Conservation (phyloP, 2,329 filamentous ascomycete genomes). For the Chrysoporthe deuterocubensis region DNA sequence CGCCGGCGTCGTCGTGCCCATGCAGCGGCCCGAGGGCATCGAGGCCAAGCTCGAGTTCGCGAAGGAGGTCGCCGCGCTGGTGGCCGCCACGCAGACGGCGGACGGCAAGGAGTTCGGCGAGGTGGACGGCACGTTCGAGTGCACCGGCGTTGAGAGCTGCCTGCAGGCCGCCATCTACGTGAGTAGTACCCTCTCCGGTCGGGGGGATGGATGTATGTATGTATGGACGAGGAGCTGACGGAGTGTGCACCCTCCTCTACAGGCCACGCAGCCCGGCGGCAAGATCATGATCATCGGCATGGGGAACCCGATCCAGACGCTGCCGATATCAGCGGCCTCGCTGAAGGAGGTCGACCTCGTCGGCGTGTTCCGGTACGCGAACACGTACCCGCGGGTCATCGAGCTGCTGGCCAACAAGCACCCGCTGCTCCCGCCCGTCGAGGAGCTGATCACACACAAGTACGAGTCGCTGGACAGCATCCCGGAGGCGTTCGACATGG, state of each 20-base stretch:
- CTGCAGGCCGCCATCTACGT: slow-evolving; percentile 76
- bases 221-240: background rate
- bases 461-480: slow-evolving; percentile 67
- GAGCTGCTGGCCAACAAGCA: slow-evolving; percentile 53
- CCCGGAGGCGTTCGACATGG: slow-evolving; percentile 73
- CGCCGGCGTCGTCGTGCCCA: slow-evolving; percentile 53
- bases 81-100: slow-evolving; percentile 40
- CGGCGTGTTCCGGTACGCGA: slow-evolving; percentile 74
- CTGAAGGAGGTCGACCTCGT: slow-evolving; percentile 73
- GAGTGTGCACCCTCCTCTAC: background rate
- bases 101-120: slow-evolving; percentile 58
- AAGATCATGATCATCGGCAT: slow-evolving; percentile 74
- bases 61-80: slow-evolving; percentile 50
- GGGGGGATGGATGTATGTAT: background rate
- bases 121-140: slow-evolving; percentile 73
- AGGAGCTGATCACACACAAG: slow-evolving; percentile 72
- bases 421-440: slow-evolving; percentile 63
- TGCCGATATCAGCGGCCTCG: slow-evolving; percentile 70
- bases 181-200: slow-evolving; percentile 32
- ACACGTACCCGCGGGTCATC: slow-evolving; percentile 68
- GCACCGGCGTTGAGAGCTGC: slow-evolving; percentile 77
- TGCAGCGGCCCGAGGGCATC: slow-evolving; percentile 51
- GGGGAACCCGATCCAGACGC: slow-evolving; percentile 71
- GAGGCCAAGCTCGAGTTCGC: slow-evolving; percentile 58
- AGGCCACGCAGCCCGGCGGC: slow-evolving; percentile 68